Base-by-base conservation (phyloP, 164 flowering plant genomes). In the Sextonia rubra region DNA sequence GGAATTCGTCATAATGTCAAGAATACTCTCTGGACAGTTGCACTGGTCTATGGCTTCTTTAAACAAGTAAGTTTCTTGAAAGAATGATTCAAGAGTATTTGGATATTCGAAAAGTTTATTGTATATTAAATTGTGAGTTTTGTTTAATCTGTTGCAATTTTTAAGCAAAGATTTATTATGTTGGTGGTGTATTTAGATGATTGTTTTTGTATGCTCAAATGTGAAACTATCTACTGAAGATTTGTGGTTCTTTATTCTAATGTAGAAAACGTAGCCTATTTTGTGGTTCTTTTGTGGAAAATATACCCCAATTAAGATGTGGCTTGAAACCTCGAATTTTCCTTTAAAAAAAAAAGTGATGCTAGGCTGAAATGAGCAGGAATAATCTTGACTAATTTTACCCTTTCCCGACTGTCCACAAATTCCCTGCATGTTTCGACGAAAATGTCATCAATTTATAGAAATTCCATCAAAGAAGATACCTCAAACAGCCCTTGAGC, bases 31-130 rank as follows among this genome's bases (percentile, higher is more conserved):
- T 94, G 98, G 98, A 92, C 96, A 25, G 97, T 93, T 77, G 98
- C 97, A 68, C 85, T 94, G 69, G 92, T 92, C 3, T 84, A 93
- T 84, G 99, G 99, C 73, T 95, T 90, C 83, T 96, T 93, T 79
- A 89, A 90, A 75, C 98, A 96, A 98, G 99, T 92, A 79, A 76
- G 66, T 3, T 14, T 20, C 23, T 37, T 27, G 9, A 47, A 49
- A 24, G 12, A 48, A 37, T 37, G 47, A 26, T 1, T 64, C 8
- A 17, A 26, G 37, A 6, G 68, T 18, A 64, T 30, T 27, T 17
- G 18, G 25, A 24, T 1, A 25, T 23, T 23, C 4, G 24, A 12
- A 9, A 9, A 25, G 4, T 11, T 22, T 23, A 24, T 25, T 1
- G 12, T 8, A 61, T 61, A 25, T 22, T 22, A 12, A 24, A 23